Percentiles rank a stretch among this genome's conserved stretches.
Evolutionary conservation across 192 early-diverging fungal genomes (phyloP).

Genomic region (Podila verticillata): DNA sequence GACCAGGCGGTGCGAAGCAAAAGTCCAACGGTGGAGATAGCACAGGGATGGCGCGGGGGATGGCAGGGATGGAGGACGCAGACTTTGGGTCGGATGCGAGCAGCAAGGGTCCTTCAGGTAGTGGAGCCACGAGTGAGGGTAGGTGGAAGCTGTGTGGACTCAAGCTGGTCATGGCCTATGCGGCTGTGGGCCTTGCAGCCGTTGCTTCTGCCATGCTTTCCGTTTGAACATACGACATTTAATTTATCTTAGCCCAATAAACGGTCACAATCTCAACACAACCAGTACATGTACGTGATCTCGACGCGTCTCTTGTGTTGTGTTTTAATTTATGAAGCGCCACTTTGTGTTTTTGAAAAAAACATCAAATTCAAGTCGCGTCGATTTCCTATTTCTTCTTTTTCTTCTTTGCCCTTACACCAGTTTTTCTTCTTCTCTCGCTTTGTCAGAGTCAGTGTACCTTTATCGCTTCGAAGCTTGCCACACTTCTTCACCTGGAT

Average conservation of each 20-base stretch:
- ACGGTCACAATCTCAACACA: neutral
- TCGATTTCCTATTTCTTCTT: neutral
- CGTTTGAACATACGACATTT: neutral
- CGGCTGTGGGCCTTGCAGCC: neutral
- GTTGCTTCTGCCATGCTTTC: conserved; percentile 8
- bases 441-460: neutral
- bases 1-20: conserved; percentile 19
- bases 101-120: neutral
- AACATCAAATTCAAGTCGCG: neutral
- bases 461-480: neutral
- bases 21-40: conserved; percentile 29
- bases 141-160: neutral
- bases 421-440: neutral
- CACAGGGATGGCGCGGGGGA: conserved; percentile 13
- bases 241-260: neutral
- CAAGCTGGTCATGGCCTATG: neutral
- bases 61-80: conserved; percentile 37
- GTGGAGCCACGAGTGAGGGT: neutral
- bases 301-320: neutral
- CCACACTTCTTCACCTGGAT: neutral
- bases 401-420: neutral
- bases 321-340: neutral
- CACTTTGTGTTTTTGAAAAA: neutral
- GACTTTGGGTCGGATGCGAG: conserved; percentile 9
- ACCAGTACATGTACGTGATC: neutral